Conservation (phyloP, 345 rosid species). For the Eutrema japonicum region DNA sequence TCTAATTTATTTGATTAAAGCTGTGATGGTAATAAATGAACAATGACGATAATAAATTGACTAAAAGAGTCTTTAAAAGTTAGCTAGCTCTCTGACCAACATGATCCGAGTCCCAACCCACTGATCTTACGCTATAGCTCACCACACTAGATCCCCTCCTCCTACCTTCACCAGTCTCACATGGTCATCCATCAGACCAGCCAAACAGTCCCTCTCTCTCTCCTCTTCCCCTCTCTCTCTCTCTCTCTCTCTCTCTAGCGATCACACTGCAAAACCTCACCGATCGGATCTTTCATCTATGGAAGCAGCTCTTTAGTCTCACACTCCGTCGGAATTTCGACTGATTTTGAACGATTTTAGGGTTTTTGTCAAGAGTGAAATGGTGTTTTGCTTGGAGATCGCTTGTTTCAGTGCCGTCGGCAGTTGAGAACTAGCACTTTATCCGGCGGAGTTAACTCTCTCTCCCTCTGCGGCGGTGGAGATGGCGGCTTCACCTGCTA, state of each 20-base stretch:
- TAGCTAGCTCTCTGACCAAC: background rate
- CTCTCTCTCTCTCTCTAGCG: constrained; percentile 40
- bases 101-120: background rate
- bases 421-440: constrained; percentile 25
- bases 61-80: no score
- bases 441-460: constrained; percentile 28
- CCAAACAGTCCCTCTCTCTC: constrained; percentile 35
- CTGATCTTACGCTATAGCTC: constrained; percentile 42
- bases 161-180: constrained; percentile 39
- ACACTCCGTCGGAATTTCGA: constrained; percentile 37
- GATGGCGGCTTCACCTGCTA: constrained; percentile 96
- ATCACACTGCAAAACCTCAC: constrained; percentile 54
- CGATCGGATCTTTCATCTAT: constrained; percentile 65
- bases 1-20: no score
- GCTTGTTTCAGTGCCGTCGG: constrained; percentile 34
- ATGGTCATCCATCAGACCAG: constrained; percentile 45
- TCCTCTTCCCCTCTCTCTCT: constrained; percentile 23
- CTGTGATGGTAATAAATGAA: no score
- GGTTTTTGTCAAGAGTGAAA: constrained; percentile 35
- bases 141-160: constrained; percentile 39
- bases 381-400: constrained; percentile 47
- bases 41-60: no score
- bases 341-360: constrained; percentile 36
- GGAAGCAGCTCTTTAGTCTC: constrained; percentile 29
- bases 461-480: constrained; percentile 23